These are phyloP conservation scores for Yarrowia yakushimensis DNA, from an alignment of 805 yeast genomes.

Conservation along the genomic window DNA sequence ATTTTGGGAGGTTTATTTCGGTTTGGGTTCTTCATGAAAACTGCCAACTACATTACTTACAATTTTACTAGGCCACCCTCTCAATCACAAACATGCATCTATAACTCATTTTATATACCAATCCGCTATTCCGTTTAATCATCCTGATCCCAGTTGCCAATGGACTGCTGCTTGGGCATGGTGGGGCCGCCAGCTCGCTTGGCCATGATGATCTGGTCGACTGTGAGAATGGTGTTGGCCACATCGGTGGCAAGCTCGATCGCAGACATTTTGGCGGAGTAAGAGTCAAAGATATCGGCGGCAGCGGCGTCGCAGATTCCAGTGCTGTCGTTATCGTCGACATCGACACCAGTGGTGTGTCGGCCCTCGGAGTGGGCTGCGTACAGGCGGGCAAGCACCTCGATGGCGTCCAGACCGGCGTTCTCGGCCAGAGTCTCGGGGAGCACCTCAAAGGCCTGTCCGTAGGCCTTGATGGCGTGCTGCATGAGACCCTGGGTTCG, in stretches of 20 bases:
- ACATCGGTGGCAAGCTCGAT: slow-evolving; percentile 94
- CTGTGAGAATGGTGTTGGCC: slow-evolving; percentile 81
- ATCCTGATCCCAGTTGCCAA: slow-evolving; percentile 95
- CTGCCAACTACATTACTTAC: not conserved
- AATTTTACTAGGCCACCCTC: no score
- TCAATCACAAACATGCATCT: slow-evolving; percentile 12
- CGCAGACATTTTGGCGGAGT: slow-evolving; percentile 78
- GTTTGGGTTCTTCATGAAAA: not conserved
- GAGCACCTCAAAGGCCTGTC: slow-evolving; percentile 89
- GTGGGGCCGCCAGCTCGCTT: slow-evolving; percentile 98
- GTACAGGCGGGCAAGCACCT: slow-evolving; percentile 81
- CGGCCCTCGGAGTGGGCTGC: slow-evolving; percentile 72
- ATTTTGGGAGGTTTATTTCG: not conserved
- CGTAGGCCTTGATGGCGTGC: slow-evolving; percentile 90
- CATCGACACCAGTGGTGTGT: slow-evolving; percentile 59
- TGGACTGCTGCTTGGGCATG: slow-evolving; percentile 79
- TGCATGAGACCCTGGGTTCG: slow-evolving; percentile 89
- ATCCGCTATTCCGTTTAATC: slow-evolving; percentile 46
- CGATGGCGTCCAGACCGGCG: slow-evolving; percentile 86
- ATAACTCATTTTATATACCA: slow-evolving; percentile 18
- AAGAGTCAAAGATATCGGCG: slow-evolving; percentile 72
- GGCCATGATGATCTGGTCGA: slow-evolving; percentile 98
- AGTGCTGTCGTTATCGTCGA: slow-evolving; percentile 51
- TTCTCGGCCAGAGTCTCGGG: slow-evolving; percentile 94
- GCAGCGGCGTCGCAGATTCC: slow-evolving; percentile 70